A percentile compares a stretch with the other conserved stretches of the same genome.
Evolutionary conservation across 2,329 filamentous ascomycete genomes (phyloP).

Genomic region (Metarhizium brunneum): DNA sequence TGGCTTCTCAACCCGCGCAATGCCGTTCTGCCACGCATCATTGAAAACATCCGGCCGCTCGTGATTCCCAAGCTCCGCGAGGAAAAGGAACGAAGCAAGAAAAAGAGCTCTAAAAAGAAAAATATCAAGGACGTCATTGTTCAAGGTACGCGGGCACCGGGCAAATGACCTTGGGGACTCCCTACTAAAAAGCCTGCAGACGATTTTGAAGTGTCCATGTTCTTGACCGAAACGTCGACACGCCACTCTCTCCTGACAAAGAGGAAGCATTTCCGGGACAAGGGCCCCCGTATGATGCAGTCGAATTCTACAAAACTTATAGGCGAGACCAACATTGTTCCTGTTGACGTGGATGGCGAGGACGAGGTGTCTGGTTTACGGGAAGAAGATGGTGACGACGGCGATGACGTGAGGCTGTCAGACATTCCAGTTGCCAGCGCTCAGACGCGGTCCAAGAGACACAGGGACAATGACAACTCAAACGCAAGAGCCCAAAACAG

Average conservation of each 20-base stretch:
- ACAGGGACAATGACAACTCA: conserved; percentile 14
- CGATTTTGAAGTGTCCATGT: conserved; percentile 92
- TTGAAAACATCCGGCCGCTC: conserved; percentile 74
- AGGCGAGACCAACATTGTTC: conserved; percentile 44
- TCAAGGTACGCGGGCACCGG: conserved; percentile 46
- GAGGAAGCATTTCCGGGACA: conserved; percentile 66
- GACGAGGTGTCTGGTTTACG: conserved; percentile 20
- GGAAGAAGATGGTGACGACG: conserved; percentile 40
- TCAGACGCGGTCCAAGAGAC: conserved; percentile 19
- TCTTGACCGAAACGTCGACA: conserved; percentile 76
- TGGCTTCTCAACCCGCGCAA: conserved; percentile 76
- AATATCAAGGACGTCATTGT: conserved; percentile 80
- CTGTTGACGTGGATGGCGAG: conserved; percentile 34
- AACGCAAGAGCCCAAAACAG: conserved; percentile 17
- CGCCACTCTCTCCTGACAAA: conserved; percentile 82
- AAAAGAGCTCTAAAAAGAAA: conserved; percentile 62
- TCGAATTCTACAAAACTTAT: conserved; percentile 56
- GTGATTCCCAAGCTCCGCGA: conserved; percentile 88
- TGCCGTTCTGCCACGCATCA: conserved; percentile 70
- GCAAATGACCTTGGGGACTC: background rate
- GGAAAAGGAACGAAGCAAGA: conserved; percentile 56
- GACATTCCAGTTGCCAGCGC: conserved; percentile 23
- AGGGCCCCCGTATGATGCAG: conserved; percentile 39
- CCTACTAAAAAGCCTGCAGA: conserved; percentile 41
- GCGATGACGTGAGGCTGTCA: conserved; percentile 17